A percentile compares a stretch with the other conserved stretches of the same genome.
These are phyloP conservation scores for Curvularia verruculosa DNA, from an alignment of 2,329 filamentous ascomycete genomes.

Conservation along the genomic window DNA sequence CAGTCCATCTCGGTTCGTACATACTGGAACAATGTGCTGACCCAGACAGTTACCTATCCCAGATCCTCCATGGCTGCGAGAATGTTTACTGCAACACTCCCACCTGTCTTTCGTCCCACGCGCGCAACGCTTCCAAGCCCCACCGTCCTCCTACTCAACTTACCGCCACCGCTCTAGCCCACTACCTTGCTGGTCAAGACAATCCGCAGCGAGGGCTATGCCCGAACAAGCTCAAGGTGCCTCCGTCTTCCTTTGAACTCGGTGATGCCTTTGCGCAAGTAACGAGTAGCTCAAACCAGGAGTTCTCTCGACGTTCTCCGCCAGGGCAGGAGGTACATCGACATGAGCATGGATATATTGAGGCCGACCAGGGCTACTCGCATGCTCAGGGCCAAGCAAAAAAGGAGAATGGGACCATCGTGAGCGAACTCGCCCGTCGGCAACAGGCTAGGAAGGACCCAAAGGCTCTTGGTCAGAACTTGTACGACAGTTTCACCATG, in stretches of 20 bases:
- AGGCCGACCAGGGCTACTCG: neutral
- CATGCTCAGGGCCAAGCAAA: neutral
- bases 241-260: slow-evolving; percentile 36
- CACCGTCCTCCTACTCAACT: slow-evolving; percentile 79
- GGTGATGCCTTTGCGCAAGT: slow-evolving; percentile 11
- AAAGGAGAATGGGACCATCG: slow-evolving; percentile 2
- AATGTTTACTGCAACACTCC: slow-evolving; percentile 71
- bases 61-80: slow-evolving; percentile 82
- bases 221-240: slow-evolving; percentile 51
- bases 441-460: slow-evolving; percentile 58
- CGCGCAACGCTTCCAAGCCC: slow-evolving; percentile 69
- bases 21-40: slow-evolving; percentile 4
- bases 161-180: slow-evolving; percentile 80
- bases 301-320: slow-evolving; percentile 15
- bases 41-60: slow-evolving; percentile 71
- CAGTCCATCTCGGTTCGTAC: slow-evolving; percentile 17
- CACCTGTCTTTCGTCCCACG: slow-evolving; percentile 81
- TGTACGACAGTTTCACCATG: slow-evolving; percentile 53
- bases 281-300: neutral
- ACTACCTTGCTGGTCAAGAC: slow-evolving; percentile 80
- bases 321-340: slow-evolving; percentile 1
- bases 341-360: neutral
- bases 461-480: slow-evolving; percentile 66
- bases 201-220: slow-evolving; percentile 76
- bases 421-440: slow-evolving; percentile 28